Percentiles rank a stretch among this genome's conserved stretches.
Evolutionary conservation across 2,329 filamentous ascomycete genomes (phyloP).

Genomic region (Plectosphaerella plurivora): DNA sequence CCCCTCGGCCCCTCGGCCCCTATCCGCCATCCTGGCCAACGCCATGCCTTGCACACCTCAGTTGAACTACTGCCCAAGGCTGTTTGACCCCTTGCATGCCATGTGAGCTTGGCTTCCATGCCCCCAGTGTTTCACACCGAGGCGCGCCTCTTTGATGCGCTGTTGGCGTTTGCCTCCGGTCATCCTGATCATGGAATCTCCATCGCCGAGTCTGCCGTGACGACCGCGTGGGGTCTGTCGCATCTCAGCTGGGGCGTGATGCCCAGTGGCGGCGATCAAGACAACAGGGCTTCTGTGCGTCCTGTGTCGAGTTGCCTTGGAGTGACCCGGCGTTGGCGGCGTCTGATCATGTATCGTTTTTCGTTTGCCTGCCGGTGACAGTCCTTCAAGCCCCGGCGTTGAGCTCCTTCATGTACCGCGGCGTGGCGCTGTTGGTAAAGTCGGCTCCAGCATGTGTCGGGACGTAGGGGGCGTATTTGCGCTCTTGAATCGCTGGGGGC

Average conservation of each 20-base stretch:
- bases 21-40: background rate
- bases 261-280: background rate
- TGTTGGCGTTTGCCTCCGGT: background rate
- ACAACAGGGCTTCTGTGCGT: no score
- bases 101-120: background rate
- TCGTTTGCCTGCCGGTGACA: background rate
- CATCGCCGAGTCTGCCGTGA: no score
- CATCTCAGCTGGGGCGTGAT: background rate
- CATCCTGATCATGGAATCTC: background rate
- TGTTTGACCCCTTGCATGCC: slow-evolving; percentile 3
- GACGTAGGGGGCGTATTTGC: slow-evolving; percentile 4
- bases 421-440: slow-evolving; percentile 36
- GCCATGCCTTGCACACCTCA: no score
- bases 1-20: background rate
- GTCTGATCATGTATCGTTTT: slow-evolving; percentile 15
- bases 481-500: background rate
- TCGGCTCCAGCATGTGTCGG: slow-evolving; percentile 37
- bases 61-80: background rate
- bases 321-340: no score
- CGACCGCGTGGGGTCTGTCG: no score
- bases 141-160: no score
- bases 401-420: slow-evolving; percentile 29
- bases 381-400: slow-evolving; percentile 18
- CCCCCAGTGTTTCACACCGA: no score
- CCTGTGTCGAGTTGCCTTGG: no score